A percentile compares a stretch with the other conserved stretches of the same genome.
phyloP scores from a whole-genome alignment of 2,329 filamentous ascomycete species.

The Talaromyces atroroseus region DNA sequence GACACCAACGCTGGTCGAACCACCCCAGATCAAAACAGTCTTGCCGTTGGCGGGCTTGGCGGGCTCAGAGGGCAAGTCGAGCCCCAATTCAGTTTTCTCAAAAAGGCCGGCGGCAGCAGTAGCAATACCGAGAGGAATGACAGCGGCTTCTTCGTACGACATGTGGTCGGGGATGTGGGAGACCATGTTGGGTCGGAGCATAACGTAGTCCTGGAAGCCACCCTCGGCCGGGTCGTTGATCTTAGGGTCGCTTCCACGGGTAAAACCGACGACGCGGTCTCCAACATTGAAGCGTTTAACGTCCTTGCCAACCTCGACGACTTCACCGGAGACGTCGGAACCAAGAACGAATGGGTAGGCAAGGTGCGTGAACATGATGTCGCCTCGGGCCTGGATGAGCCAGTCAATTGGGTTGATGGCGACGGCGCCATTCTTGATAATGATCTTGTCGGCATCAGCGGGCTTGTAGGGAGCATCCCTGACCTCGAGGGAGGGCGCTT shows the following conservation, averaged over 20 bases:
- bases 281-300: slow-evolving; percentile 19
- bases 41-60: slow-evolving; percentile 42
- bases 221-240: slow-evolving; percentile 17
- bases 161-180: slow-evolving; percentile 27
- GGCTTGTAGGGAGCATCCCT: slow-evolving; percentile 31
- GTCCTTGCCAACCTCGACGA: slow-evolving; percentile 16
- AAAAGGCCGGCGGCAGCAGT: slow-evolving; percentile 28
- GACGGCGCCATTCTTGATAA: slow-evolving; percentile 37
- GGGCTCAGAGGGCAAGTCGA: slow-evolving; percentile 24
- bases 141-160: slow-evolving; percentile 27
- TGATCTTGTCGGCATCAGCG: slow-evolving; percentile 33
- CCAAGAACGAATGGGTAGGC: slow-evolving; percentile 21
- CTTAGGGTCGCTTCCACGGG: slow-evolving; percentile 15
- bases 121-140: slow-evolving; percentile 29
- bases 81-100: slow-evolving; percentile 1
- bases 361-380: slow-evolving; percentile 24
- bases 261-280: slow-evolving; percentile 24
- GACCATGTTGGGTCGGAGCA: slow-evolving; percentile 18
- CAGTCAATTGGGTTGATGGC: slow-evolving; percentile 43
- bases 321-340: slow-evolving; percentile 21
- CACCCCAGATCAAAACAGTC: slow-evolving; percentile 51
- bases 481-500: slow-evolving; percentile 29
- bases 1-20: slow-evolving; percentile 47
- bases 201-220: slow-evolving; percentile 24
- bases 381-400: slow-evolving; percentile 29